Conservation (phyloP, 1,139 yeast species). For the Lipomyces yarrowii region DNA sequence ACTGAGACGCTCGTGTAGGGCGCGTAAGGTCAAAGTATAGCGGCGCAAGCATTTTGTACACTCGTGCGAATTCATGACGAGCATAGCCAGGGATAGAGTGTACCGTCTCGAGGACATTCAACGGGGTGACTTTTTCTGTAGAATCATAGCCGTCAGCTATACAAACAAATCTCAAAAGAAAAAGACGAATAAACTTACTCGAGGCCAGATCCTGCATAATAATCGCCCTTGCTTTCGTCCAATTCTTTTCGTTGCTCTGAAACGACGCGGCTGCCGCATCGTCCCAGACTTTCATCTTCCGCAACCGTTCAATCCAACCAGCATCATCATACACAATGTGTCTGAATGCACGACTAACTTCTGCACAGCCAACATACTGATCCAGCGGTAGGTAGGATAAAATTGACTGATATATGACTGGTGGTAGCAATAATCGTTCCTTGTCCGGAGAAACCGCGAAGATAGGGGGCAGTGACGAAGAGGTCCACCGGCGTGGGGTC, state of each 20-base stretch:
- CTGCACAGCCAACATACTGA: conserved; percentile 38
- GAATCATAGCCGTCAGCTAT: conserved; percentile 32
- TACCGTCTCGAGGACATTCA: conserved; percentile 39
- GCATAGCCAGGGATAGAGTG: conserved; percentile 51
- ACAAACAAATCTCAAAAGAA: background rate
- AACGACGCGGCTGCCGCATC: conserved; percentile 33
- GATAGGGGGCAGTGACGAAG: conserved; percentile 23
- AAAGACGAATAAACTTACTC: conserved; percentile 5
- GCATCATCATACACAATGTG: conserved; percentile 42
- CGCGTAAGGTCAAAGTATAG: conserved; percentile 50
- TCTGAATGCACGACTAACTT: conserved; percentile 45
- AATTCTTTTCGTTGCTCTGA: conserved; percentile 33
- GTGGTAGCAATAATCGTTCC: conserved; percentile 14
- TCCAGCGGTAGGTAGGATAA: conserved; percentile 35
- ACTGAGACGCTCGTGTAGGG: conserved; percentile 48
- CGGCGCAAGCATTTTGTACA: conserved; percentile 50
- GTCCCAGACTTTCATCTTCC: conserved; percentile 55
- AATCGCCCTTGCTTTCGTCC: conserved; percentile 33
- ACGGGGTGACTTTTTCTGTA: conserved; percentile 40
- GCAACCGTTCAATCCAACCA: conserved; percentile 58
- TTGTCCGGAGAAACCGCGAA: conserved; percentile 10
- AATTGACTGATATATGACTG: conserved; percentile 12
- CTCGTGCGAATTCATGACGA: conserved; percentile 48
- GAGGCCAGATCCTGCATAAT: conserved; percentile 38
- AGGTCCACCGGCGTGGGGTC: conserved; percentile 12